A percentile compares a stretch with the other conserved stretches of the same genome.
phyloP scores from a whole-genome alignment of 2,329 filamentous ascomycete species.

The Ophiostoma pallidulum region DNA sequence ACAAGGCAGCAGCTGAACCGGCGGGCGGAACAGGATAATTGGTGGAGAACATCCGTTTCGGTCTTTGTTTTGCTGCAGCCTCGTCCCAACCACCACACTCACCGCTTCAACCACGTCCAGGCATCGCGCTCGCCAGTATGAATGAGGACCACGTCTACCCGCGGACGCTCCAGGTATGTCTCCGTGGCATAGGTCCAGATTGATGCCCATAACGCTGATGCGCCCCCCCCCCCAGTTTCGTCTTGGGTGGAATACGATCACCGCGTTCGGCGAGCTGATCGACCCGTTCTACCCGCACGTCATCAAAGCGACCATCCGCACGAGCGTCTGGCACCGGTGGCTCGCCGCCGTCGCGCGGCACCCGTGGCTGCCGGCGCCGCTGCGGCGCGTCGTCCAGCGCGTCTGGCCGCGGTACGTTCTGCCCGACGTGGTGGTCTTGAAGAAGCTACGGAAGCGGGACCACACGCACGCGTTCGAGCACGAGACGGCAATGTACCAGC shows the following conservation, averaged over 20 bases:
- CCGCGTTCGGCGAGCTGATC: not conserved
- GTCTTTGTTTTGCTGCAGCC: too few relatives aligned
- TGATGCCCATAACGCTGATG: too few relatives aligned
- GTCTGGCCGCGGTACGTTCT: constrained; percentile 2
- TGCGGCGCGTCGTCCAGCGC: not conserved
- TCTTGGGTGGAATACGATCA: not conserved
- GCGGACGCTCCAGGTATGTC: too few relatives aligned
- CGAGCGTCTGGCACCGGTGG: not conserved
- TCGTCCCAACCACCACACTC: too few relatives aligned
- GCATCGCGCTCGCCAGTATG: too few relatives aligned
- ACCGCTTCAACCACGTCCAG: too few relatives aligned
- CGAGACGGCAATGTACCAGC: constrained; percentile 1
- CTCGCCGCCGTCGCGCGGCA: not conserved
- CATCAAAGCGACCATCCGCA: not conserved
- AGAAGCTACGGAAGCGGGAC: constrained; percentile 1
- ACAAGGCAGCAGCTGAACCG: too few relatives aligned
- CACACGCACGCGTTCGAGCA: not conserved
- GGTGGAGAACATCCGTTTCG: too few relatives aligned
- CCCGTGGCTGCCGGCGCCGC: not conserved
- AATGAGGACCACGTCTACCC: too few relatives aligned
- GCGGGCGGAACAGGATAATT: too few relatives aligned
- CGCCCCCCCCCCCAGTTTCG: too few relatives aligned
- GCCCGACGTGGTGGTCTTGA: constrained; percentile 4
- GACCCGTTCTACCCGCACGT: not conserved
- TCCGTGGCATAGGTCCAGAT: too few relatives aligned